Conservation (phyloP, 2,329 filamentous ascomycete species). For the Cordyceps militaris region DNA sequence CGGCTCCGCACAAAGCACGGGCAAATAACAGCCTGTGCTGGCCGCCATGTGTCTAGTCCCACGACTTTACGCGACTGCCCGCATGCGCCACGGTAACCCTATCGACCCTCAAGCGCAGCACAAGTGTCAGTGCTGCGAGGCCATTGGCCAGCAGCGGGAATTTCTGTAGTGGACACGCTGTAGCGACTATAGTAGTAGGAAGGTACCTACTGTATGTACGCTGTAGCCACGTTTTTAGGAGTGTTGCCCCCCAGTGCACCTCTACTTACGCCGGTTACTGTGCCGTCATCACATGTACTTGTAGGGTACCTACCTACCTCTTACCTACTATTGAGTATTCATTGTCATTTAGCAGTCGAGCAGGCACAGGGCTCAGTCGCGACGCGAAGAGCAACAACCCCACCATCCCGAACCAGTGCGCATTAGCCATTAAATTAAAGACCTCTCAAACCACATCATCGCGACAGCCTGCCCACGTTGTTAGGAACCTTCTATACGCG, state of each 20-base stretch:
- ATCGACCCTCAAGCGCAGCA: conserved; percentile 20
- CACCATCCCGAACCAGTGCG: conserved; percentile 2
- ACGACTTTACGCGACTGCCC: background rate
- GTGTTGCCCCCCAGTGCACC: too few relatives aligned
- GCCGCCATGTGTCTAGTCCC: background rate
- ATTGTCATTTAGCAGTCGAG: too few relatives aligned
- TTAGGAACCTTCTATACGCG: background rate
- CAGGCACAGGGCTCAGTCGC: conserved; percentile 4
- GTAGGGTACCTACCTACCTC: background rate
- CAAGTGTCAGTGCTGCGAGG: conserved; percentile 16
- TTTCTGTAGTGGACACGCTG: too few relatives aligned
- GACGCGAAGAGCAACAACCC: conserved; percentile 5
- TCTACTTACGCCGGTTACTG: background rate
- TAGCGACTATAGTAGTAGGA: background rate
- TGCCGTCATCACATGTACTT: conserved; percentile 2
- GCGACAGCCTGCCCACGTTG: background rate
- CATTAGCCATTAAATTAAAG: background rate
- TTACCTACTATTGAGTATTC: too few relatives aligned
- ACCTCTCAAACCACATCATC: background rate
- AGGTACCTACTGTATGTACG: background rate
- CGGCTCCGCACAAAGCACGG: background rate
- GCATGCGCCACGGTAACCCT: background rate
- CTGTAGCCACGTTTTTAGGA: too few relatives aligned
- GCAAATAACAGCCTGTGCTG: conserved; percentile 2
- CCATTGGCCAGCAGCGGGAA: conserved; percentile 21